Evolutionary conservation across 352 stramenopile genomes (phyloP), one percentile per base, ranked within the genome.

Genomic region (Blastocystis sp.): DNA sequence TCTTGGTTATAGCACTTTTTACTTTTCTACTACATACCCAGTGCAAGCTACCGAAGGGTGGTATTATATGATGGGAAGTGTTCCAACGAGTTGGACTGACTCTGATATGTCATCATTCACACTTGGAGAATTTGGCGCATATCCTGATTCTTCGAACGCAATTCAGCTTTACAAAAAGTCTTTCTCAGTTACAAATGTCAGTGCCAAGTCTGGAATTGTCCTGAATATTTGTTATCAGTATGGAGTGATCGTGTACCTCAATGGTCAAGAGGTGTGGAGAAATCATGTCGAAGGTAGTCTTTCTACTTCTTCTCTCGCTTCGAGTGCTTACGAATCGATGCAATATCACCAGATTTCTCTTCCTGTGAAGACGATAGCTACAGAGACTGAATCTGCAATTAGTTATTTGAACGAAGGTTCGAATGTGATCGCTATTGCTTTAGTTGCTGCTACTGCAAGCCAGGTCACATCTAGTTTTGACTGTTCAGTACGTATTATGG

Each of bases 141-240:
- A 39, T 53, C 73, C 73, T 26, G 56, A 65, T 16, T 66, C 73
- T 24, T 16, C 47, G 11, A 85, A 85, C 45, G 26, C 30, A 8
- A 85, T 85, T 65, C 73, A 85, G 47, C 55, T 85, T 30, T 85
- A 85, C 26, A 66, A 68, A 30, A 65, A 66, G 13, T 69, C 47
- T 20, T 85, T 85, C 73, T 69, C 13, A 30, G 34, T 85, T 24
- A 13, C 45, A 0, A 34, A 65, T 37, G 13, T 85, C 2, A 26
- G n/a, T 3, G 34, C 3, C 26, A 11, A 34, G 11, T 34, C 73
- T 3, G 73, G 73, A n/a, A 18, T 85, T 47, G 55, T 85, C 26
- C 53, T 85, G 73, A 69, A 18, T 1, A 64, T 85, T 64, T 55
- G 73, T 30, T 85, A 85, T n/a, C 59, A 43, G 39, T 66, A 41